Base-by-base conservation (phyloP, 2,329 filamentous ascomycete genomes). In the Calonectria pauciramosa region DNA sequence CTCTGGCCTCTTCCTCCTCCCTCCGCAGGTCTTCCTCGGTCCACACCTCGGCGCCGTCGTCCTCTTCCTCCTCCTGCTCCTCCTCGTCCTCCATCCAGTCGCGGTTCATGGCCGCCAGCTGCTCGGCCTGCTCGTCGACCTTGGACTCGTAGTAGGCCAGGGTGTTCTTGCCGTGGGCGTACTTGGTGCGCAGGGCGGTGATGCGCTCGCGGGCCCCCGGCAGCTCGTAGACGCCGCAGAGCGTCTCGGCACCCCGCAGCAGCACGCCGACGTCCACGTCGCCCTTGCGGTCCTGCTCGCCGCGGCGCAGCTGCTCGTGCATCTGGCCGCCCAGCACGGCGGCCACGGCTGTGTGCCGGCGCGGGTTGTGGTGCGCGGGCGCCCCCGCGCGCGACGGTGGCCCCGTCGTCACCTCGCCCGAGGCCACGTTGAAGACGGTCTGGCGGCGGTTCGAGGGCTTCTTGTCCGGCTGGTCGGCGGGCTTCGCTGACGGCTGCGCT, bases 201-300 rank as follows among this genome's bases (percentile, higher is more conserved):
- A 99, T 97, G 75, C 93, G 91, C 81, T 98, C 95, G 20, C 90
- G 85, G 6, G 95, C 95, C 6, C 96, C 96, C 0, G 94, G 91
- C 34, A 98, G 90, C 41, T 95, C 94, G 82, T 98, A 99, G 34
- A 98, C 96, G 56, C 91, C 91, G 79, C 96, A 96, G 36, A 99
- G 90, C 88, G 96, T 98, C 88, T 98, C 96, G 0, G 96, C 96
- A 0, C 96, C 96, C 68, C 91, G 90, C 28, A 99, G 89, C 36
- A 99, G 86, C 1, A 98, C 90, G 81, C 98, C 95, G 4, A 99
- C 93, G 84, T 99, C 95, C 3, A 98, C 90, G 30, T 97, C 95
- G 13, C 93, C 93, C 76, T 90, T 82, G 68, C 82, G 82, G 72
- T 85, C 83, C 52, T 86, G 87, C 59, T 90, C 90, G 63, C 89